These are phyloP conservation scores for Auxenochlorella pyrenoidosa DNA, from an alignment of 139 green algal genomes.

Conservation along the genomic window DNA sequence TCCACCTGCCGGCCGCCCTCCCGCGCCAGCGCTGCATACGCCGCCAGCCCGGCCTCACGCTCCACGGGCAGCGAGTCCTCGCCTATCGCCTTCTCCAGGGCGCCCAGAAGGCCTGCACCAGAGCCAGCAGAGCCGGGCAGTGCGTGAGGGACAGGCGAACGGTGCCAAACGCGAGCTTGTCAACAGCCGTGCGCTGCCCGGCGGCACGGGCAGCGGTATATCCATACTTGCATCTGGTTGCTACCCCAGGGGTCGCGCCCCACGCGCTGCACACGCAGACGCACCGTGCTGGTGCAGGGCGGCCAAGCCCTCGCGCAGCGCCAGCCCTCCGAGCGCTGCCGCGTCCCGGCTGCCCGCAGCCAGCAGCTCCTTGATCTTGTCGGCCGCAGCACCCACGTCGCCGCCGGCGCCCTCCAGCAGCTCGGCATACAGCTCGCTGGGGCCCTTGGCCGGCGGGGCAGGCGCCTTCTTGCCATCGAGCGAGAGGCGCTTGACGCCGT, in stretches of 20 bases:
- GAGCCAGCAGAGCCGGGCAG: not conserved
- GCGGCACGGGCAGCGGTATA: too few species aligned
- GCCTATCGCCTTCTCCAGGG: not conserved
- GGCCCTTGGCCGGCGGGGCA: not conserved
- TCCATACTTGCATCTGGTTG: too few species aligned
- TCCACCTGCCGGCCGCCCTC: slow-evolving; percentile 37
- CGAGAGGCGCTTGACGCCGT: not conserved
- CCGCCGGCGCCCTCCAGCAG: slow-evolving; percentile 12
- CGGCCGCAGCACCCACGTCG: slow-evolving; percentile 26
- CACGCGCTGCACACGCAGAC: not conserved
- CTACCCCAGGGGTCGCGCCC: too few species aligned
- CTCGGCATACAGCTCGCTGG: slow-evolving; percentile 26
- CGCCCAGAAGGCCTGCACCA: not conserved
- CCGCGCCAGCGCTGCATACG: slow-evolving; percentile 20
- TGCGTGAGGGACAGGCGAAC: too few species aligned
- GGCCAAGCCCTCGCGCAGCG: slow-evolving; percentile 16
- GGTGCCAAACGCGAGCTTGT: too few species aligned
- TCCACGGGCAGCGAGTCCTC: slow-evolving; percentile 32
- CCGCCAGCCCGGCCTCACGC: slow-evolving; percentile 36
- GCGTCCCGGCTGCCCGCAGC: slow-evolving; percentile 17
- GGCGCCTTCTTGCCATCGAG: slow-evolving; percentile 21
- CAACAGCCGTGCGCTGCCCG: too few species aligned
- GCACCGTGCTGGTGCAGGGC: slow-evolving; percentile 11
- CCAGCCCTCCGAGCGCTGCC: slow-evolving; percentile 1
- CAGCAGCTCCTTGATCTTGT: slow-evolving; percentile 26